These are phyloP conservation scores for Madurella fahalii DNA, from an alignment of 2,329 filamentous ascomycete genomes.

Conservation along the genomic window DNA sequence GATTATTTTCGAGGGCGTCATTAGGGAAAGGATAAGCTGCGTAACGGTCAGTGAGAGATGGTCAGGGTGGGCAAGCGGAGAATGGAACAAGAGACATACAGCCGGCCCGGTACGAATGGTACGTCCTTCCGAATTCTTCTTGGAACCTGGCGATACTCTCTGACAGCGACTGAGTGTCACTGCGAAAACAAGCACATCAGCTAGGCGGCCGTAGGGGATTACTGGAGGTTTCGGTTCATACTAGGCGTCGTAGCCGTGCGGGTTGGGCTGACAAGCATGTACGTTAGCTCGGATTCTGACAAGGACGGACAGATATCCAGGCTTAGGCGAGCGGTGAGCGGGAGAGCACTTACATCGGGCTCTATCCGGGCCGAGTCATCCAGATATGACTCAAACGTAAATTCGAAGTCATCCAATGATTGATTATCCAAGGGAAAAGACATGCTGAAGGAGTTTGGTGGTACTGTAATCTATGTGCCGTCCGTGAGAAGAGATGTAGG, in stretches of 20 bases:
- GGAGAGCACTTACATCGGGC: constrained; percentile 24
- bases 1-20: constrained; percentile 31
- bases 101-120: constrained; percentile 31
- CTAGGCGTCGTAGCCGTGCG: constrained; percentile 18
- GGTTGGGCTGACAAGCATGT: constrained; percentile 5
- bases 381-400: constrained; percentile 28
- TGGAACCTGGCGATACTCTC: constrained; percentile 31
- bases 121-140: constrained; percentile 32
- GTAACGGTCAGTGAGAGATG: neutral
- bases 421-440: constrained; percentile 5
- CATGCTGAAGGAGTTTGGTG: neutral
- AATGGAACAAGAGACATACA: constrained; percentile 24
- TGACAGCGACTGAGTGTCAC: constrained; percentile 28
- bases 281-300: no score
- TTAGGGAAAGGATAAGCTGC: constrained; percentile 36
- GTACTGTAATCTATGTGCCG: neutral
- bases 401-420: constrained; percentile 21
- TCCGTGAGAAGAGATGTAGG: no score
- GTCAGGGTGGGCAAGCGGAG: neutral
- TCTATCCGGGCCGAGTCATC: constrained; percentile 23
- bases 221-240: constrained; percentile 3
- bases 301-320: neutral
- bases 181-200: neutral
- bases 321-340: neutral
- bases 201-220: no score